Evolutionary conservation across 225 moss, liverwort and hornwort species (phyloP), one percentile per base, ranked within the genome.

Genomic region (Asterella californica): DNA sequence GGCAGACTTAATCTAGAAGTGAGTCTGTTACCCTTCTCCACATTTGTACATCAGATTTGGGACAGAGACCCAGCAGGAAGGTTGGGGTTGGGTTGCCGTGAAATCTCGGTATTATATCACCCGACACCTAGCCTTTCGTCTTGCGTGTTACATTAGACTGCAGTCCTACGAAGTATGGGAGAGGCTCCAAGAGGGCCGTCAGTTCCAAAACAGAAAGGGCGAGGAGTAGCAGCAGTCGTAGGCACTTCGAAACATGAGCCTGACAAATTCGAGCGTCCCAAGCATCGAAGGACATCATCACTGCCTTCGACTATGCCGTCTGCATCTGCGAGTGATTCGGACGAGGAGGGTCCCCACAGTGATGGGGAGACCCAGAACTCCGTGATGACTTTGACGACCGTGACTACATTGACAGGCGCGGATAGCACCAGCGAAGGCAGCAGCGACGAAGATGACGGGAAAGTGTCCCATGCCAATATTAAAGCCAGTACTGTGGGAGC

Each of bases 281-380:
- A 65, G 64, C 64, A 65, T 32, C 64, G 32, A 32, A 10, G 64
- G 2, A 65, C 30, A 29, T 30, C 15, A 65, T 65, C 27, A 30
- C 19, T 32, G 49, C 49, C 75, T 49, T 19, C 75, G 21, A 33
- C 17, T 49, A 49, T 45, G 48, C 46, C 48, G 14, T 32, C 75
- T n/a, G 9, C 55, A 9, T 32, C 22, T 32, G 75, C 18, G 18
- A 75, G 53, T 55, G 75, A 53, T 33, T 53, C 54, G 32, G 75
- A 75, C 32, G 53, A 18, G 53, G 53, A 53, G 53, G 75, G 55
- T 6, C 9, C 33, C 33, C 22, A 21, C 17, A 15, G 19, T 33
- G 54, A 50, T 55, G 75, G 55, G 15, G 53, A 53, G 54, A 75
- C 75, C 68, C 34, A 37, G 34, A 36, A 34, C 68, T 69, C 68